Percentiles rank a stretch among this genome's conserved stretches.
Evolutionary conservation across 1,284 basidiomycete genomes (phyloP).

Genomic region (Cryptococcus sp.): DNA sequence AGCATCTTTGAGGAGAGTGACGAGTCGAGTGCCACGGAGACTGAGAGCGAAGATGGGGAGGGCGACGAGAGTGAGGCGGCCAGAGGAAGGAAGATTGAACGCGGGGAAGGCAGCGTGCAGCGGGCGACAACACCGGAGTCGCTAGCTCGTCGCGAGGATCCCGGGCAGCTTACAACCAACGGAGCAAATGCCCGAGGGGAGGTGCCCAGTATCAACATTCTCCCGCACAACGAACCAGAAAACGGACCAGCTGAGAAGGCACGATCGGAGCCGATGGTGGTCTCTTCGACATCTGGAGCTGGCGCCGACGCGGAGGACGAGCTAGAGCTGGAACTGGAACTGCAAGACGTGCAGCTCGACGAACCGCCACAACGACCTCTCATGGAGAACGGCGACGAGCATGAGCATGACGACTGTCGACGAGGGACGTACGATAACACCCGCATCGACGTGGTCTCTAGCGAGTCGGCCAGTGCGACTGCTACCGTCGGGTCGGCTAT

Average conservation of each 20-base stretch:
- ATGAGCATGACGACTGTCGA: too few species aligned
- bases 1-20: background rate
- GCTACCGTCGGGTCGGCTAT: too few species aligned
- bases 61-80: slow-evolving; percentile 3
- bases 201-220: background rate
- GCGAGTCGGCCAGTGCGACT: too few species aligned
- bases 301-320: background rate
- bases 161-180: background rate
- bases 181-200: background rate
- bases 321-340: background rate
- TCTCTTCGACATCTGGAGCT: background rate
- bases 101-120: slow-evolving; percentile 7
- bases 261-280: background rate
- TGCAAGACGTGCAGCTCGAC: background rate
- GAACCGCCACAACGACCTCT: background rate
- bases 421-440: too few species aligned
- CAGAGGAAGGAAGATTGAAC: slow-evolving; percentile 10
- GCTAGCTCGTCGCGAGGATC: background rate
- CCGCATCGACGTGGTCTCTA: too few species aligned
- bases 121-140: background rate
- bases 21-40: slow-evolving; percentile 7
- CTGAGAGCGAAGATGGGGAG: slow-evolving; percentile 10
- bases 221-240: background rate
- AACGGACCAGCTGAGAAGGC: background rate
- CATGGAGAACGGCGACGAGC: too few species aligned